Evolutionary conservation across 1,284 basidiomycete species (phyloP).

Genomic region (Coniferiporia weirii): DNA sequence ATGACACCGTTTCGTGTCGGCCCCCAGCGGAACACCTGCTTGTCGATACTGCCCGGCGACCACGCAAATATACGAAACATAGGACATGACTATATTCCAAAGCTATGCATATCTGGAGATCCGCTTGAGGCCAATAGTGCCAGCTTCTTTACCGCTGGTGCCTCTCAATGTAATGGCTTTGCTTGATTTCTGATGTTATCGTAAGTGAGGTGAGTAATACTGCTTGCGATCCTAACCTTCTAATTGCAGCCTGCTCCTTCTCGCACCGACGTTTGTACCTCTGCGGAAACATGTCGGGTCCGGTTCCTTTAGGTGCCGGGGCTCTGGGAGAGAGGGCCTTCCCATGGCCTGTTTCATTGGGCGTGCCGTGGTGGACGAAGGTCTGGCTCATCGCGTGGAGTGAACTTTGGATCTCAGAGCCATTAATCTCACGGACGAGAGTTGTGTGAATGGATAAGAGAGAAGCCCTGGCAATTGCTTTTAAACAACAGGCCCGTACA

Average conservation of each 20-base stretch:
- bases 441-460: slow-evolving; percentile 18
- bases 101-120: too few species aligned
- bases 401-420: slow-evolving; percentile 9
- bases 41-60: neutral
- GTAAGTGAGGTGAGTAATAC: neutral
- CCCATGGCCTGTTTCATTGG: slow-evolving; percentile 13
- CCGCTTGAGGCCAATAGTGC: too few species aligned
- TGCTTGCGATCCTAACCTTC: neutral
- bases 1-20: neutral
- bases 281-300: slow-evolving; percentile 1
- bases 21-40: slow-evolving; percentile 4
- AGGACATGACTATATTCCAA: neutral
- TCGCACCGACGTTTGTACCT: neutral
- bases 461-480: slow-evolving; percentile 10
- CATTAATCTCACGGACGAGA: slow-evolving; percentile 13
- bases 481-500: neutral
- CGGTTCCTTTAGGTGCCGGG: slow-evolving; percentile 17
- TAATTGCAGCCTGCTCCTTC: neutral
- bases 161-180: neutral
- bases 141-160: too few species aligned
- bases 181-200: neutral
- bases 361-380: slow-evolving; percentile 5
- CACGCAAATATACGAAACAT: neutral
- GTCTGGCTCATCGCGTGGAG: slow-evolving; percentile 6
- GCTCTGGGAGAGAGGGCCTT: slow-evolving; percentile 6